Conservation (phyloP, 2,329 filamentous ascomycete genomes). For the Aspergillus neoniger region DNA sequence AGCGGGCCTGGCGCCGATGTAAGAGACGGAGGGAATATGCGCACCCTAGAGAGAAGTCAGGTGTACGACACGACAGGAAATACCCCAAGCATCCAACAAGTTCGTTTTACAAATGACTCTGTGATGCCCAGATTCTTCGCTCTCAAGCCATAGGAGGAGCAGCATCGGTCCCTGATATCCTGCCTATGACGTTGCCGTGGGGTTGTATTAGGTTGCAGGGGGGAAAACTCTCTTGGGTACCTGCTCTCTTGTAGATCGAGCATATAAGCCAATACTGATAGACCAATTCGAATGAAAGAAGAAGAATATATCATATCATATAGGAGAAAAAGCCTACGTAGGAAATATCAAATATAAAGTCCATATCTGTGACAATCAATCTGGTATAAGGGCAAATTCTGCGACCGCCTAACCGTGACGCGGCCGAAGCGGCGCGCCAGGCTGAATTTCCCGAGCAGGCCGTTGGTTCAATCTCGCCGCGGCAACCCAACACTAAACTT, state of each 20-base stretch:
- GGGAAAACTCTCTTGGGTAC: neutral
- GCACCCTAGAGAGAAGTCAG: neutral
- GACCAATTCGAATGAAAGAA: neutral
- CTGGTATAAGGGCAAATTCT: neutral
- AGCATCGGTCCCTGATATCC: neutral
- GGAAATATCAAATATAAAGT: neutral
- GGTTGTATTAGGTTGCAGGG: conserved; percentile 8
- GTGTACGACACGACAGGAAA: neutral
- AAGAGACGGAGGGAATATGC: neutral
- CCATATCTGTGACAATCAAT: neutral
- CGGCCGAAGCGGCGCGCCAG: conserved; percentile 12
- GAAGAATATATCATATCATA: neutral
- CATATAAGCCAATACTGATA: neutral
- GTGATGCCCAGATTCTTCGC: neutral
- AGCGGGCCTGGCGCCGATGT: neutral
- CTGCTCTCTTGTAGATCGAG: neutral
- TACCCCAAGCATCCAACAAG: neutral
- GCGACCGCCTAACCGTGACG: conserved; percentile 19
- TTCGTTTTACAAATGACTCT: neutral
- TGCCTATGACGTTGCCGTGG: conserved; percentile 12
- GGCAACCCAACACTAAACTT: conserved; percentile 13
- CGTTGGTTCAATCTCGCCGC: conserved; percentile 10
- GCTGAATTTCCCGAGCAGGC: conserved; percentile 22
- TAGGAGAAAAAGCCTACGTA: neutral
- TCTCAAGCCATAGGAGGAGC: neutral